Conservation (phyloP, 495 filamentous ascomycete species). For the Beverwykella pulmonaria region DNA sequence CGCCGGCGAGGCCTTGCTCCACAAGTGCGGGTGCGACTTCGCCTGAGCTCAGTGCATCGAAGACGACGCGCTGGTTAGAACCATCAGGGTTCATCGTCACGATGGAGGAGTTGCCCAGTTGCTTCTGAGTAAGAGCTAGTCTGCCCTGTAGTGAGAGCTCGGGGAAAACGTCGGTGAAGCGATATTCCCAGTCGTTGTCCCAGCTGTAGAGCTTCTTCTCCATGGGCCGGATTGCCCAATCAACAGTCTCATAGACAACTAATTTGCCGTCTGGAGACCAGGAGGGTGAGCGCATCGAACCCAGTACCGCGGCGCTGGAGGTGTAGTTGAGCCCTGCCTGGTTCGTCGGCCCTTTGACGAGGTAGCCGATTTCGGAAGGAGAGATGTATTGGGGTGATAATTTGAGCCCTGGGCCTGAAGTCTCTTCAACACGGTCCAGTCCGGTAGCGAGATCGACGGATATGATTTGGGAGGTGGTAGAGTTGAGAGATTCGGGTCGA, state of each 20-base stretch:
- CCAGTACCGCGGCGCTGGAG: background rate
- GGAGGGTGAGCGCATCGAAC: background rate
- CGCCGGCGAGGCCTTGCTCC: background rate
- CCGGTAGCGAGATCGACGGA: conserved; percentile 1
- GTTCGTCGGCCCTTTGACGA: background rate
- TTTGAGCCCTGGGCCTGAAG: background rate
- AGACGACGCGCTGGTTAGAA: background rate
- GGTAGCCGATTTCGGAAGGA: background rate
- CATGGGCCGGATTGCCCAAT: background rate
- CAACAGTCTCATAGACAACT: conserved; percentile 2
- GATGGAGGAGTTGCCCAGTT: conserved; percentile 1
- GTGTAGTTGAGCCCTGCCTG: conserved; percentile 1
- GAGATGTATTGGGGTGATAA: background rate
- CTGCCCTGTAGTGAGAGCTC: background rate
- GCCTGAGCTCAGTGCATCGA: background rate
- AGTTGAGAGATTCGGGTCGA: background rate
- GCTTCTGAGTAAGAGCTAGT: background rate
- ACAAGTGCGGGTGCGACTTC: background rate
- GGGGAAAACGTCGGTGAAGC: conserved; percentile 4
- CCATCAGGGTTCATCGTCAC: background rate
- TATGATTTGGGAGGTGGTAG: background rate
- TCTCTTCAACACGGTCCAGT: background rate
- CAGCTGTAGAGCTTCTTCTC: conserved; percentile 5
- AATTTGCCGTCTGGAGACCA: background rate
- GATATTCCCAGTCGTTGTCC: conserved; percentile 4